phyloP scores from a whole-genome alignment of 2,329 filamentous ascomycete genomes.

The Scleromitrula shiraiana region DNA sequence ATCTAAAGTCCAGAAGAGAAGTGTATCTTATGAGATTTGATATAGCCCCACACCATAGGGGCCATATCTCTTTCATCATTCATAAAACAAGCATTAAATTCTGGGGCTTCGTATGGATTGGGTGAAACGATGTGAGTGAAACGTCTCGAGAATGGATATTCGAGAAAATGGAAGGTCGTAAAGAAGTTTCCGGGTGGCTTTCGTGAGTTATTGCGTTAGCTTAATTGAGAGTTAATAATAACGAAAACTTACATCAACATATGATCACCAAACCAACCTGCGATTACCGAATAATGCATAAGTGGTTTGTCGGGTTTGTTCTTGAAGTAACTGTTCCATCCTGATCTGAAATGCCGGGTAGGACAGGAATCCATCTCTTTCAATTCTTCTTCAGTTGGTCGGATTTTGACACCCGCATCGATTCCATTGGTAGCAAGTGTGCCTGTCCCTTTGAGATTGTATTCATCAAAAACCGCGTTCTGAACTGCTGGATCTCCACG shows the following conservation, averaged over 20 bases:
- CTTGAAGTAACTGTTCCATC: constrained; percentile 78
- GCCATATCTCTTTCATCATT: constrained; percentile 80
- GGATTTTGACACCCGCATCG: constrained; percentile 47
- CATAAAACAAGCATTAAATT: constrained; percentile 80
- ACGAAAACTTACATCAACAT: constrained; percentile 44
- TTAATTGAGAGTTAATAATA: too few relatives aligned
- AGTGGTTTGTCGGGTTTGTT: constrained; percentile 79
- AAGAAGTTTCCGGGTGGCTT: constrained; percentile 43
- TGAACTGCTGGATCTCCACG: constrained; percentile 66
- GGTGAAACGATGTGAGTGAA: constrained; percentile 50
- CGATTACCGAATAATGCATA: constrained; percentile 76
- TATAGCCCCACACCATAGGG: constrained; percentile 65
- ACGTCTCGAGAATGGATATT: constrained; percentile 54
- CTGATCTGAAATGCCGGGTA: constrained; percentile 62
- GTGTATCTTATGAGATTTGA: constrained; percentile 50
- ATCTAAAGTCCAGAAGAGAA: constrained; percentile 40
- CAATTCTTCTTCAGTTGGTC: constrained; percentile 49
- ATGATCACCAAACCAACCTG: constrained; percentile 53
- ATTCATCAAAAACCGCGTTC: constrained; percentile 65
- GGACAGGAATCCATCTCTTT: constrained; percentile 53
- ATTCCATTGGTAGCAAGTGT: constrained; percentile 25
- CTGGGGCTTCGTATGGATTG: constrained; percentile 63
- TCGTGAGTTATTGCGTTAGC: constrained; percentile 34
- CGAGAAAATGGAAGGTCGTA: constrained; percentile 44
- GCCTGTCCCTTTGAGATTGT: constrained; percentile 72